Base-by-base conservation (phyloP, 2,329 filamentous ascomycete genomes). In the Biscogniauxia mediterranea region DNA sequence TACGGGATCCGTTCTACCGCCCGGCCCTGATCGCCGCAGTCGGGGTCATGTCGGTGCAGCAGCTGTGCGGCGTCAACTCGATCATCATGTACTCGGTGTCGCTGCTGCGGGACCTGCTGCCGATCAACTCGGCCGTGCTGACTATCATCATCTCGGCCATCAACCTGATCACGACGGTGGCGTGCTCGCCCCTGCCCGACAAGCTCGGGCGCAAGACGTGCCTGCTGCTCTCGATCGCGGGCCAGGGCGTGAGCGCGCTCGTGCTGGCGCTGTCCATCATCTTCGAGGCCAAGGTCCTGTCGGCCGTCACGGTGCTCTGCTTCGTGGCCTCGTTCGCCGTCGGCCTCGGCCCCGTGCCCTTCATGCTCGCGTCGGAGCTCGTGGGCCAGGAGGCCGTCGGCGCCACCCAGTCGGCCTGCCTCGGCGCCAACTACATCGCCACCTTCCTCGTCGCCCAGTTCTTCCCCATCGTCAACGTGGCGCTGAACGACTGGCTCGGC, bases 41-140 rank as follows among this genome's bases (percentile, higher is more conserved):
- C 13, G 93, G 92, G 0, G 89, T 96, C 68, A 97, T 98, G 93
- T 83, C 93, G 61, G 89, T 91, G 0, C 95, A 98, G 74, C 95
- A 99, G 75, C 82, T 97, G 46, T 94, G 91, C 61, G 94, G 92
- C 54, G 94, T 98, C 79, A 98, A 99, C 83, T 94, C 90, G 61
- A 94, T 98, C 72, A 90, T 98, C 77, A 97, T 99, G 93, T 99
- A 99, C 77, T 96, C 93, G 1, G 95, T 98, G 5, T 93, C 91
- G 0, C 86, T 99, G 1, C 84, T 99, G 15, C 87, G 90, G 32
- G 87, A 88, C 64, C 84, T 98, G 1, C 84, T 99, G 0, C 90
- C 92, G 3, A 86, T 92, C 54, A 92, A 88, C 64, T 94, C 93
- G 0, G 89, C 90, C 0, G 79, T 96, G 1, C 83, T 99, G 57